Evolutionary conservation across 2,329 filamentous ascomycete species (phyloP), one percentile per base, ranked within the genome.

Genomic region (Corynespora cassiicola): DNA sequence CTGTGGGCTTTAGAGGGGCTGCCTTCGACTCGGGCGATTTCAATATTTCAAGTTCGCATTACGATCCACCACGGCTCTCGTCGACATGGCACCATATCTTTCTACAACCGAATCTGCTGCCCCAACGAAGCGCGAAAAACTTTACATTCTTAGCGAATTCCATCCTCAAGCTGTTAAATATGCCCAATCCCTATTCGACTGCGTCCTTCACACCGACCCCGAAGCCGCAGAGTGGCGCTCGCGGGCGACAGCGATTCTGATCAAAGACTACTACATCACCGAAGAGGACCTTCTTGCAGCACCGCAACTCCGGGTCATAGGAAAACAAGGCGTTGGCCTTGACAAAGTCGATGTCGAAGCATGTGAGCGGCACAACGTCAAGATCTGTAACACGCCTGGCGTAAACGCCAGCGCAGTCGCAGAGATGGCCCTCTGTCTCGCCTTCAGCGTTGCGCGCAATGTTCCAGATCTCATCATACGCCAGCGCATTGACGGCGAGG

Each of bases 321-420:
- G 30, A n/a, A 39, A 39, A 25, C 36, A 39, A 32, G 36, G 28
- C 16, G 36, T 39, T 9, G 34, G 26, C 16, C 29, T 39, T 4
- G 36, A 39, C 18, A 34, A 34, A 4, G 25, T 34, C 12, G 30
- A 39, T 31, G 46, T 55, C 9, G 48, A 53, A 0, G 70, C 72
- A 2, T 74, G 70, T 28, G 42, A 50, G 1, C 52, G 54, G 4
- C 56, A 63, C 0, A 66, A 61, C 0, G 68, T 76, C 43, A 62
- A 61, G 12, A 65, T 76, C n/a, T 61, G 69, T 39, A 75, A 75
- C 40, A 75, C 73, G 0, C 73, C 73, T 1, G 73, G 71, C 1
- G 65, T 72, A 1, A 75, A 69, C 41, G 63, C 65, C 0, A 61
- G 61, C 0, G 63, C 69, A 2, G 70, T 73, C 0, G 70, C 70